Percentiles rank a stretch among this genome's conserved stretches.
phyloP scores from a whole-genome alignment of 2,329 filamentous ascomycete genomes.

The Plectosphaerella cucumerina region DNA sequence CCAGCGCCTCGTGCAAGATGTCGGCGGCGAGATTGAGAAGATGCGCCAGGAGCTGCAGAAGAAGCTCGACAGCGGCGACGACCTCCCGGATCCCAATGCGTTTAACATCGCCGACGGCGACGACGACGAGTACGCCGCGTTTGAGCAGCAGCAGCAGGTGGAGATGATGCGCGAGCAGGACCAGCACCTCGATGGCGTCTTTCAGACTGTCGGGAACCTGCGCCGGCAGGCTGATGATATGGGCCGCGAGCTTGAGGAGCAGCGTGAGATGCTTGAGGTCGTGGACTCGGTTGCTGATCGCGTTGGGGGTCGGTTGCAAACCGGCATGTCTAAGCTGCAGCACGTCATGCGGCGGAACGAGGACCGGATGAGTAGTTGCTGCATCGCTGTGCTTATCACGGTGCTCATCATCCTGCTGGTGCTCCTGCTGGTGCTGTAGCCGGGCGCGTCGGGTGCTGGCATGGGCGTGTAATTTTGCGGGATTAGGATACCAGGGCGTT shows the following conservation, averaged over 20 bases:
- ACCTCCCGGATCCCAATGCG: conserved; percentile 50
- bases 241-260: conserved; percentile 94
- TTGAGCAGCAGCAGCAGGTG: conserved; percentile 87
- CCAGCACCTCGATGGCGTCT: conserved; percentile 86
- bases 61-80: conserved; percentile 34
- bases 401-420: conserved; percentile 84
- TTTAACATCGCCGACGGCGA: conserved; percentile 56
- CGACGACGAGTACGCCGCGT: conserved; percentile 68
- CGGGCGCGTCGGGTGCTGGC: background rate
- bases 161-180: conserved; percentile 96
- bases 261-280: conserved; percentile 80
- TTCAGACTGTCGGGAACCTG: conserved; percentile 86
- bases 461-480: background rate
- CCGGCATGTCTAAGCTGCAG: conserved; percentile 80
- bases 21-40: conserved; percentile 81
- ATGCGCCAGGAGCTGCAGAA: conserved; percentile 81
- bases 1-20: conserved; percentile 78
- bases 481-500: background rate
- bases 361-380: conserved; percentile 83
- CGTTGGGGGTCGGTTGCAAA: conserved; percentile 80
- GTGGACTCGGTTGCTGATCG: conserved; percentile 82
- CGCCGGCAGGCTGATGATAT: conserved; percentile 90
- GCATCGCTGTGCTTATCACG: conserved; percentile 82
- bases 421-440: conserved; percentile 62
- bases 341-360: conserved; percentile 87